phyloP scores from a whole-genome alignment of 257 asterid species.

The Coffea canephora region DNA sequence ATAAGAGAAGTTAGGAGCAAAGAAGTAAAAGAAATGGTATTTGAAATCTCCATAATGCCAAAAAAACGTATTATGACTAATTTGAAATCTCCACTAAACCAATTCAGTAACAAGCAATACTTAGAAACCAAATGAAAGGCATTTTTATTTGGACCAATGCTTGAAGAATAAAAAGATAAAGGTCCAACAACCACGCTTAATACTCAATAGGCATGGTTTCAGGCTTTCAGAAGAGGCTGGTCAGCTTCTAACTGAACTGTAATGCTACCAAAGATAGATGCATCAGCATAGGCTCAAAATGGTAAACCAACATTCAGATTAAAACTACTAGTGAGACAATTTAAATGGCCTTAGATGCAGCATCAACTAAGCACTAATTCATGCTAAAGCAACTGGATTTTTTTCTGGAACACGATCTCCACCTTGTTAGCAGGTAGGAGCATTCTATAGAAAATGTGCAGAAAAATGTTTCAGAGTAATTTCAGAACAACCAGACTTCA shows the following conservation, averaged over 20 bases:
- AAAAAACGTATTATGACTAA: neutral
- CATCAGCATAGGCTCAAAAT: neutral
- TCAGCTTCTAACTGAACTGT: neutral
- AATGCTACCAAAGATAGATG: neutral
- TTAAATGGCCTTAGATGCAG: neutral
- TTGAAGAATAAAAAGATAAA: neutral
- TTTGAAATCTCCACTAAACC: neutral
- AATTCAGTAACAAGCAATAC: neutral
- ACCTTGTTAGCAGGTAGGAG: neutral
- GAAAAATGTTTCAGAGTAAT: neutral
- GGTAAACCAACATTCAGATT: neutral
- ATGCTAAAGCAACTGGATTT: neutral
- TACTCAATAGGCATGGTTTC: no score
- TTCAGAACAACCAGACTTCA: slow-evolving; percentile 13
- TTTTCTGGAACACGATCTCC: neutral
- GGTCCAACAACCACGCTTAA: no score
- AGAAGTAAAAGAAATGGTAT: neutral
- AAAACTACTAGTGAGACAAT: neutral
- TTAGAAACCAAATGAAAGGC: neutral
- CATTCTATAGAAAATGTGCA: neutral
- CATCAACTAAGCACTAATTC: neutral
- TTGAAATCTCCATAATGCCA: neutral
- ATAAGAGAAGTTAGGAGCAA: neutral
- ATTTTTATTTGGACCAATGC: neutral
- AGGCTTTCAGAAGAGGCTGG: neutral